phyloP scores from a whole-genome alignment of 192 early-diverging fungal genomes.

The Podila minutissima region DNA sequence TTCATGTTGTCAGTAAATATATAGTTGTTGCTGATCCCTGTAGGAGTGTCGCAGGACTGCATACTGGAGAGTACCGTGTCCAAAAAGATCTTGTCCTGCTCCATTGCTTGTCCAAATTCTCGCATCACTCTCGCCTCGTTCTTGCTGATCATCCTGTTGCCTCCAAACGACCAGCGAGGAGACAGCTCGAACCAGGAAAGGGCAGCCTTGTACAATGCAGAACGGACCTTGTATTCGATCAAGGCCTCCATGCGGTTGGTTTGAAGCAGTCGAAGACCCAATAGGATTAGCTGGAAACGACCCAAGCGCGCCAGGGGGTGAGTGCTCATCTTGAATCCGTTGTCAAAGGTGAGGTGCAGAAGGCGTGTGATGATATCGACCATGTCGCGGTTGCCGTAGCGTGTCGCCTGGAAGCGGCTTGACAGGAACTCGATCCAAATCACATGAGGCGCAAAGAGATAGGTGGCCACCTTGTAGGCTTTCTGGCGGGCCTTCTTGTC shows the following conservation, averaged over 20 bases:
- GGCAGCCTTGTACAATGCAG: constrained; percentile 73
- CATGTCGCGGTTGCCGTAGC: constrained; percentile 74
- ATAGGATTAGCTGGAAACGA: constrained; percentile 79
- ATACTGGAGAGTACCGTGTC: constrained; percentile 56
- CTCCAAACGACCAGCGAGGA: constrained; percentile 83
- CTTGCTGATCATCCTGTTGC: constrained; percentile 68
- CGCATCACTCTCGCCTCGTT: constrained; percentile 70
- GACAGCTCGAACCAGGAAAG: constrained; percentile 84
- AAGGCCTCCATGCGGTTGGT: constrained; percentile 71
- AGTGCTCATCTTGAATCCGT: constrained; percentile 54
- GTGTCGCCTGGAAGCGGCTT: constrained; percentile 83
- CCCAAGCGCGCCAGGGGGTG: constrained; percentile 79
- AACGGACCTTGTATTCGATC: constrained; percentile 70
- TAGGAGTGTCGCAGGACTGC: background rate
- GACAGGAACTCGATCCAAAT: constrained; percentile 91
- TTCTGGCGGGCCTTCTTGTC: constrained; percentile 79
- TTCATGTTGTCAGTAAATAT: constrained; percentile 53
- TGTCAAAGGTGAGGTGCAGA: constrained; percentile 79
- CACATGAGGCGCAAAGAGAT: constrained; percentile 74
- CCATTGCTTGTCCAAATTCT: constrained; percentile 68
- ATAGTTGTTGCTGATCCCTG: constrained; percentile 12
- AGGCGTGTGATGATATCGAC: constrained; percentile 80
- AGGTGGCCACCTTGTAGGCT: constrained; percentile 67
- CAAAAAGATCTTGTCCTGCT: constrained; percentile 68
- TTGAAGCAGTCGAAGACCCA: constrained; percentile 80